A percentile compares a stretch with the other conserved stretches of the same genome.
These are phyloP conservation scores for Cercospora sojina DNA, from an alignment of 2,329 filamentous ascomycete species.

Conservation along the genomic window DNA sequence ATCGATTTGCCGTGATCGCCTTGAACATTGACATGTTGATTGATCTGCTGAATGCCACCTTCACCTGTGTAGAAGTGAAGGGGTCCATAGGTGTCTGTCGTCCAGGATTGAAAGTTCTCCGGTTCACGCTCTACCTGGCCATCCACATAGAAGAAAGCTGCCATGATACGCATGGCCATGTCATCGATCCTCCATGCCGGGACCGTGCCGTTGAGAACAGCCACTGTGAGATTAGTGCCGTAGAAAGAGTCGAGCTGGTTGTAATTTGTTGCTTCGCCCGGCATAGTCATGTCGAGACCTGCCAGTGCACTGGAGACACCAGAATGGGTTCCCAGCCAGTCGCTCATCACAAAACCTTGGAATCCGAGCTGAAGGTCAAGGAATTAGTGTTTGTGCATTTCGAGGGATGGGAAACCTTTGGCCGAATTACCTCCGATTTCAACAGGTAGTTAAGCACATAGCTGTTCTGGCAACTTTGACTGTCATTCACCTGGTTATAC, in stretches of 20 bases:
- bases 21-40: slow-evolving; percentile 78
- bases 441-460: background rate
- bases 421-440: slow-evolving; percentile 60
- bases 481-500: slow-evolving; percentile 6
- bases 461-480: background rate
- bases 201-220: slow-evolving; percentile 37
- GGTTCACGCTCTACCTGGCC: slow-evolving; percentile 51
- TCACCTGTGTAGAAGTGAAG: slow-evolving; percentile 61
- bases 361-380: slow-evolving; percentile 62
- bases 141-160: slow-evolving; percentile 50
- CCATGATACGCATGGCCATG: slow-evolving; percentile 37
- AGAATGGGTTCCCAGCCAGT: slow-evolving; percentile 46
- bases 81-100: slow-evolving; percentile 61
- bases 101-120: slow-evolving; percentile 49
- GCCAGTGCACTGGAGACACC: slow-evolving; percentile 33
- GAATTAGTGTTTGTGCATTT: slow-evolving; percentile 47
- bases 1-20: slow-evolving; percentile 69
- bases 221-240: slow-evolving; percentile 34
- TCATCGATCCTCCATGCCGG: slow-evolving; percentile 35
- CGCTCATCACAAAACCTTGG: slow-evolving; percentile 49
- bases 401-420: slow-evolving; percentile 61
- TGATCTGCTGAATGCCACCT: slow-evolving; percentile 60
- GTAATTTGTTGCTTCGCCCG: slow-evolving; percentile 68
- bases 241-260: slow-evolving; percentile 66
- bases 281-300: slow-evolving; percentile 40